Base-by-base conservation (phyloP, 2,329 filamentous ascomycete species). In the Colletotrichum karsti region DNA sequence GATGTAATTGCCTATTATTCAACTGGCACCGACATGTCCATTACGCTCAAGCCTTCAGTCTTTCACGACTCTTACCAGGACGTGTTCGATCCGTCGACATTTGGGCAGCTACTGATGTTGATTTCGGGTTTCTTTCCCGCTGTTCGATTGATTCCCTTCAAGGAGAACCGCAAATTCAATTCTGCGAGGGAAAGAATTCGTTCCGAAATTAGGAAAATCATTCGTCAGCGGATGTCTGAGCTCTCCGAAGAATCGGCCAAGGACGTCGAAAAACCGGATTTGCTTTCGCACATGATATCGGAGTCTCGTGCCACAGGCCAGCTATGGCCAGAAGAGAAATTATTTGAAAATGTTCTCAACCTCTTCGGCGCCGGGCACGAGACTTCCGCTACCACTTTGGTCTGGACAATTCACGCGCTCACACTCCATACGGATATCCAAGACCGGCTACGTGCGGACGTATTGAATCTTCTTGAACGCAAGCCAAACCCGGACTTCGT, bases 311-410 rank as follows among this genome's bases (percentile, higher is more conserved):
- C 61, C 69, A n/a, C 70, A 72, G 44, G 70, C 55, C 7, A 72
- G 60, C 1, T 60, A 12, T 70, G 66, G 70, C 55, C 56, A 33
- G 64, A 63, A 15, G 73, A 79, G 61, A 75, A 81, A 48, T 72
- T 82, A 4, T 74, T 80, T n/a, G 78, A 77, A 39, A 75, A 83
- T 71, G 69, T 82, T 24, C 76, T 84, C 72, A 84, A 83, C 7
- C 80, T 84, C 69, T 73, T 84, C 35, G 77, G 81, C 1, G 79
- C 83, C 13, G 82, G 82, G 0, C 82, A 84, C 51, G 82, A 84
- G 63, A 84, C 82, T 0, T 84, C 81, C 1, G 81, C 82, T 2
- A 76, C 77, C 0, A 73, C 79, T 0, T 75, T 84, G 53, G 79
- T 78, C 0, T 84, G 82, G 82, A 77, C 78, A 0, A 74, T 79